phyloP scores from a whole-genome alignment of 2,329 filamentous ascomycete genomes.

The Aspergillus unguis region DNA sequence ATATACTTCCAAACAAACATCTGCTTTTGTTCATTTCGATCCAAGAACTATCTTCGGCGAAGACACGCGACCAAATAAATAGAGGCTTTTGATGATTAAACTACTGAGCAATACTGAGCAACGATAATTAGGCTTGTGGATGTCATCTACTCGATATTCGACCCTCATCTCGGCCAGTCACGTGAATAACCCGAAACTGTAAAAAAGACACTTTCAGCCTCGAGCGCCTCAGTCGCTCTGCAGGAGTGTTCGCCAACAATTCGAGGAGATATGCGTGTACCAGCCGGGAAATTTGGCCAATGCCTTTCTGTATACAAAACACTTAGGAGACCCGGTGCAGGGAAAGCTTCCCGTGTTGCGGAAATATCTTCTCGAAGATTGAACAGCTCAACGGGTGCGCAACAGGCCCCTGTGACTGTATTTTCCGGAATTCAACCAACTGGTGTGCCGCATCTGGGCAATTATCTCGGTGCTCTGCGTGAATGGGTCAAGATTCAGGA shows the following conservation, averaged over 20 bases:
- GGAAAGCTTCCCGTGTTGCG: background rate
- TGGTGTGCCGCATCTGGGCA: conserved; percentile 87
- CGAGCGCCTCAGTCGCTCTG: no score
- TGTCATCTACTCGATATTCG: no score
- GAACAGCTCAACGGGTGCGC: conserved; percentile 12
- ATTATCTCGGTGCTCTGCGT: conserved; percentile 85
- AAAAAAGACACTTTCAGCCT: no score
- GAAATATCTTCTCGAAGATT: conserved; percentile 10
- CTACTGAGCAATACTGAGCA: no score
- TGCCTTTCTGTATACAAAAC: background rate
- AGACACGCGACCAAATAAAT: no score
- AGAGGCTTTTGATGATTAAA: no score
- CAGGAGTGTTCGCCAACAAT: background rate
- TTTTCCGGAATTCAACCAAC: conserved; percentile 98
- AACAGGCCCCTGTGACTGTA: conserved; percentile 47
- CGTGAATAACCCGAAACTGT: no score
- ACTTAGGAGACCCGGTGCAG: background rate
- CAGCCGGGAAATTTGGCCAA: background rate
- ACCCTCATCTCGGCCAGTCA: no score
- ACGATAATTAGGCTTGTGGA: no score
- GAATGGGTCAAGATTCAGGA: conserved; percentile 84
- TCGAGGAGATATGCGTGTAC: conserved; percentile 1
- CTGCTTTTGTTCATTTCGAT: no score
- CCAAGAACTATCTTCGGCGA: no score
- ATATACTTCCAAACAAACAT: background rate